phyloP scores from a whole-genome alignment of 2,329 filamentous ascomycete species.

The Sporothrix brasiliensis region DNA sequence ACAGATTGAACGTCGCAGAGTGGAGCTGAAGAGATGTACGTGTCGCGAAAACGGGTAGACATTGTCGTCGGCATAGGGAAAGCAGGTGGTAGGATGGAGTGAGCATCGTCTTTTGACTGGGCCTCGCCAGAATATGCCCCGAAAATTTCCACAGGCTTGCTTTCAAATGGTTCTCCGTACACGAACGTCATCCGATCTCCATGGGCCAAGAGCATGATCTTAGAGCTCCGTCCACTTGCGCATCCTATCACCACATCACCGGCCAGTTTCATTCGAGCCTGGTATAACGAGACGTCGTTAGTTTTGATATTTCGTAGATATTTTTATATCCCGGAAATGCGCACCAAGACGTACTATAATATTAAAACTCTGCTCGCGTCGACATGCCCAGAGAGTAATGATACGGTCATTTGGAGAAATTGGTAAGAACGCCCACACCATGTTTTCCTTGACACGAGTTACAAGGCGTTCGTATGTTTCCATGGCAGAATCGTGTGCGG shows the following conservation, averaged over 20 bases:
- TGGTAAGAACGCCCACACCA: conserved; percentile 24
- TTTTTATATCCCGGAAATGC: too few relatives aligned
- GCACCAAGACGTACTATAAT: too few relatives aligned
- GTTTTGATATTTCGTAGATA: too few relatives aligned
- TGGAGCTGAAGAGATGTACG: conserved; percentile 18
- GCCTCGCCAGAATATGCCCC: neutral
- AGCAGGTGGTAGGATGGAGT: neutral
- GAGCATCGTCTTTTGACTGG: too few relatives aligned
- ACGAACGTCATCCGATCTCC: conserved; percentile 7
- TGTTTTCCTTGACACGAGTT: neutral
- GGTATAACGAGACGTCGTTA: too few relatives aligned
- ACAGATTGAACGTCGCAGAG: neutral
- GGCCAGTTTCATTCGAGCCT: conserved; percentile 11
- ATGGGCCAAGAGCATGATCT: conserved; percentile 3
- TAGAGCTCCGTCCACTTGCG: neutral
- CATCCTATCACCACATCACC: conserved; percentile 20
- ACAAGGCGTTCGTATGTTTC: conserved; percentile 8
- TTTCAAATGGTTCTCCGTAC: conserved; percentile 18
- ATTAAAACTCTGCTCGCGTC: neutral
- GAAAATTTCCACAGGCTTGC: neutral
- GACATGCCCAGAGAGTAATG: conserved; percentile 20
- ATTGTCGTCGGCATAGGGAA: neutral
- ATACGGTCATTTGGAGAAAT: conserved; percentile 7
- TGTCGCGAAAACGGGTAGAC: neutral
- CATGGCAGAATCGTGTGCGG: conserved; percentile 1